phyloP scores from a whole-genome alignment of 169 alveolate genomes.

The Blepharisma undulans region DNA sequence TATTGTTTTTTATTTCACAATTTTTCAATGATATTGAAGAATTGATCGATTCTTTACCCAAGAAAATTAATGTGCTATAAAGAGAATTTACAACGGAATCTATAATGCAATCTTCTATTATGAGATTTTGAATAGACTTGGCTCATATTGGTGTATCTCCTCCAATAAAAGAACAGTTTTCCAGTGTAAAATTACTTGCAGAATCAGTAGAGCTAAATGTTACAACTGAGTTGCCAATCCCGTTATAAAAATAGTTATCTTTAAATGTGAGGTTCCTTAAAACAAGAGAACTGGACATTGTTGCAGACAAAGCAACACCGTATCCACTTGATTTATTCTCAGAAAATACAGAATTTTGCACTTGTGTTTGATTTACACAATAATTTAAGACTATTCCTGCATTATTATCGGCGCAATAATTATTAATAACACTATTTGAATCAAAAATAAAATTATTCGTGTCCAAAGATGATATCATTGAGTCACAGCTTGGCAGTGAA shows the following conservation, averaged over 20 bases:
- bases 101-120: not conserved
- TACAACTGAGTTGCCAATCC: not conserved
- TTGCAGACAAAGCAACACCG: not conserved
- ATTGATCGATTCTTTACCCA: not conserved
- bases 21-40: not conserved
- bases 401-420: not conserved
- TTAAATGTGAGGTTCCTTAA: not conserved
- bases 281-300: not conserved
- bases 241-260: not conserved
- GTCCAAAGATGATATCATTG: not conserved
- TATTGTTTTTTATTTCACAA: not conserved
- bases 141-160: not conserved
- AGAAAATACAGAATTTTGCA: not conserved
- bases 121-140: not conserved
- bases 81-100: not conserved
- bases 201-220: not conserved
- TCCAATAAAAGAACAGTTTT: not conserved
- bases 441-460: too few relatives aligned
- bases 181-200: not conserved
- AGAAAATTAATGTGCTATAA: not conserved
- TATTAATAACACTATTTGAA: too few relatives aligned
- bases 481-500: not conserved
- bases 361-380: not conserved
- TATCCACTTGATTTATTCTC: not conserved
- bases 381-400: not conserved